Evolutionary conservation across 1,284 basidiomycete genomes (phyloP).

Genomic region (Papiliotrema terrestris): DNA sequence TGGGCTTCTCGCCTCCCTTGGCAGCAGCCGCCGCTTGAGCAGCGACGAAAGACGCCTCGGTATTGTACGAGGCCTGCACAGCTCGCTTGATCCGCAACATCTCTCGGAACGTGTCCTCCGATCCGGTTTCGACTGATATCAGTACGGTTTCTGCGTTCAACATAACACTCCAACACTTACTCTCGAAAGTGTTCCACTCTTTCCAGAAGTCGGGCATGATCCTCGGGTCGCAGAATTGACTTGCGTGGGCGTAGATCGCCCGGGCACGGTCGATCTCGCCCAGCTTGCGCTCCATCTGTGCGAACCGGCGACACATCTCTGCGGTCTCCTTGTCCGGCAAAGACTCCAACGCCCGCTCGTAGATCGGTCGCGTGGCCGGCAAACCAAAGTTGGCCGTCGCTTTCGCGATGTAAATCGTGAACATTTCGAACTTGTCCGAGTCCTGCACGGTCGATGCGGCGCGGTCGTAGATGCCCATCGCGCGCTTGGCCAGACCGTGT

Average conservation of each 20-base stretch:
- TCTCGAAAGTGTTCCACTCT: slow-evolving; percentile 96
- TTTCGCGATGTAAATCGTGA: slow-evolving; percentile 94
- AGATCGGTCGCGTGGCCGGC: slow-evolving; percentile 93
- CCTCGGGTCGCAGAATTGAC: slow-evolving; percentile 96
- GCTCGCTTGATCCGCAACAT: slow-evolving; percentile 97
- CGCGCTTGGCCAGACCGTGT: slow-evolving; percentile 87
- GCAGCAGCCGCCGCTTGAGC: slow-evolving; percentile 72
- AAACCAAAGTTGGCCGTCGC: slow-evolving; percentile 93
- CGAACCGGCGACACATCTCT: slow-evolving; percentile 97
- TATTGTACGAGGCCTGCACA: slow-evolving; percentile 98
- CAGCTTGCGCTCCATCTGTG: slow-evolving; percentile 91
- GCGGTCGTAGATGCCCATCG: slow-evolving; percentile 94
- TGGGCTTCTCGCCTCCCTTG: slow-evolving; percentile 38
- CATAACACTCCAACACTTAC: slow-evolving; percentile 24
- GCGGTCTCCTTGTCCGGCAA: slow-evolving; percentile 91
- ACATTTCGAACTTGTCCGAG: slow-evolving; percentile 97
- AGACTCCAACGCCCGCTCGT: slow-evolving; percentile 90
- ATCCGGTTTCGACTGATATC: slow-evolving; percentile 76
- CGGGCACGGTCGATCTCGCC: slow-evolving; percentile 98
- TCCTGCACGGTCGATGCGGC: slow-evolving; percentile 81
- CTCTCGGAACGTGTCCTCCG: slow-evolving; percentile 97
- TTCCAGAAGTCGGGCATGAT: slow-evolving; percentile 87
- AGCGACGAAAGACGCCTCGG: slow-evolving; percentile 77
- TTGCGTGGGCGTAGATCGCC: slow-evolving; percentile 93
- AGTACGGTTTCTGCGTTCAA: not conserved